A percentile compares a stretch with the other conserved stretches of the same genome.
phyloP scores from a whole-genome alignment of 1,139 yeast species.

The Suhomyces guaymorum region DNA sequence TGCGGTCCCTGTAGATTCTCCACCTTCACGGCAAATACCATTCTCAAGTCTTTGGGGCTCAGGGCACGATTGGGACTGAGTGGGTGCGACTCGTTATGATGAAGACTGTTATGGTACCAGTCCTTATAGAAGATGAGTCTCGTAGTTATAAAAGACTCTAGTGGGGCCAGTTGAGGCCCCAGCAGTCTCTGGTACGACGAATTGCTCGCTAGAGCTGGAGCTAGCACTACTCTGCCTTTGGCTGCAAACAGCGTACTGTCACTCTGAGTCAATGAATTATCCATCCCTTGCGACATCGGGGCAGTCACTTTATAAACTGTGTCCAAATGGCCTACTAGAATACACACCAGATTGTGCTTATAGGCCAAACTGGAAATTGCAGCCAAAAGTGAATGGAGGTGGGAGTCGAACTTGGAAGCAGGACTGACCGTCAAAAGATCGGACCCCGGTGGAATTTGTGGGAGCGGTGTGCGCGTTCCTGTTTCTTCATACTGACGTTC shows the following conservation, averaged over 20 bases:
- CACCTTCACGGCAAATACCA: conserved; percentile 27
- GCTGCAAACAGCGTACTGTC: conserved; percentile 2
- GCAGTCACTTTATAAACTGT: conserved; percentile 25
- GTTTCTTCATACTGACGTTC: conserved; percentile 24
- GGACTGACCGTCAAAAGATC: conserved; percentile 38
- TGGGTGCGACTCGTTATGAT: conserved; percentile 16
- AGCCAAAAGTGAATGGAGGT: conserved; percentile 30
- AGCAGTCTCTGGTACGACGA: no score
- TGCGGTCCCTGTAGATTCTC: conserved; percentile 13
- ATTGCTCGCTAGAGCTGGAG: conserved; percentile 14
- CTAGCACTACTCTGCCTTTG: conserved; percentile 23
- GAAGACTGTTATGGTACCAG: conserved; percentile 37
- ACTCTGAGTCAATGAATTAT: no score
- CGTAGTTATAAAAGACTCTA: conserved; percentile 26
- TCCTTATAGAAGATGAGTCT: conserved; percentile 38
- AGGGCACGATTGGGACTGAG: conserved; percentile 1
- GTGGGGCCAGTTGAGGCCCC: no score
- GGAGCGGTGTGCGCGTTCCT: conserved; percentile 26
- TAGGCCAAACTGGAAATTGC: conserved; percentile 27
- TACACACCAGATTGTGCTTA: conserved; percentile 27
- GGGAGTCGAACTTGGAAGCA: conserved; percentile 32
- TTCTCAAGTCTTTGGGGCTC: conserved; percentile 17
- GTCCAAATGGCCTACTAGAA: conserved; percentile 36
- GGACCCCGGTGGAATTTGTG: conserved; percentile 34
- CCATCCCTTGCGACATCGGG: no score